Percentiles rank a stretch among this genome's conserved stretches.
These are phyloP conservation scores for Aspergillus nomiae DNA, from an alignment of 2,329 filamentous ascomycete species.

Conservation along the genomic window DNA sequence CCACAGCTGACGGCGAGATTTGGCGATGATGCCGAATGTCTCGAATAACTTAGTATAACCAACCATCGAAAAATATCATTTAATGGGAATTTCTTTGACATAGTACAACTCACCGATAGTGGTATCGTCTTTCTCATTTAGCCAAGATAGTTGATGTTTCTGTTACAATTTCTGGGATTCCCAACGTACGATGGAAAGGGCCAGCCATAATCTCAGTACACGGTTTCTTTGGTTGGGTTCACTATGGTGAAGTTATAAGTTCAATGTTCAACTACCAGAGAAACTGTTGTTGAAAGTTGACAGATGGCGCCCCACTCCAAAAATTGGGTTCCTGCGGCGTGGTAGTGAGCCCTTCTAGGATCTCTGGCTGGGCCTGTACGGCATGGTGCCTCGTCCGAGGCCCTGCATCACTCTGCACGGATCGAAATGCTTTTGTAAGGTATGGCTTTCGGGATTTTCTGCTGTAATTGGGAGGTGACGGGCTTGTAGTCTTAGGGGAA, in stretches of 20 bases:
- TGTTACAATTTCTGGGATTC: too few species aligned
- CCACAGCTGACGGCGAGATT: not conserved
- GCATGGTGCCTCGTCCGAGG: too few species aligned
- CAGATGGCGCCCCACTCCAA: slow-evolving; percentile 34
- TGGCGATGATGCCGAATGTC: too few species aligned
- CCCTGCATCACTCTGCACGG: not conserved
- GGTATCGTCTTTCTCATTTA: too few species aligned
- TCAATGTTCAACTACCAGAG: slow-evolving; percentile 27
- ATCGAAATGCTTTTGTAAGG: not conserved
- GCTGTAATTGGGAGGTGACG: not conserved
- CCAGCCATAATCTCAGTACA: too few species aligned
- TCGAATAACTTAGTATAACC: too few species aligned
- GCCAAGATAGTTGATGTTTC: too few species aligned
- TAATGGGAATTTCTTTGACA: too few species aligned
- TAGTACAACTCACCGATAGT: too few species aligned
- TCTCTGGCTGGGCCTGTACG: not conserved
- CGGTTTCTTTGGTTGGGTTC: too few species aligned
- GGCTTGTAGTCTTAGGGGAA: not conserved
- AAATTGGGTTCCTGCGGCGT: slow-evolving; percentile 20
- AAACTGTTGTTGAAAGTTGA: slow-evolving; percentile 36
- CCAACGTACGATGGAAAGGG: too few species aligned
- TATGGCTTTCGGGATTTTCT: not conserved
- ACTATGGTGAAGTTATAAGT: not conserved
- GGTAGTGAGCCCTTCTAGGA: not conserved
- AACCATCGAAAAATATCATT: too few species aligned